Evolutionary conservation across 2,329 filamentous ascomycete genomes (phyloP), one percentile per base, ranked within the genome.

Genomic region (Neodidymelliopsis sp.): DNA sequence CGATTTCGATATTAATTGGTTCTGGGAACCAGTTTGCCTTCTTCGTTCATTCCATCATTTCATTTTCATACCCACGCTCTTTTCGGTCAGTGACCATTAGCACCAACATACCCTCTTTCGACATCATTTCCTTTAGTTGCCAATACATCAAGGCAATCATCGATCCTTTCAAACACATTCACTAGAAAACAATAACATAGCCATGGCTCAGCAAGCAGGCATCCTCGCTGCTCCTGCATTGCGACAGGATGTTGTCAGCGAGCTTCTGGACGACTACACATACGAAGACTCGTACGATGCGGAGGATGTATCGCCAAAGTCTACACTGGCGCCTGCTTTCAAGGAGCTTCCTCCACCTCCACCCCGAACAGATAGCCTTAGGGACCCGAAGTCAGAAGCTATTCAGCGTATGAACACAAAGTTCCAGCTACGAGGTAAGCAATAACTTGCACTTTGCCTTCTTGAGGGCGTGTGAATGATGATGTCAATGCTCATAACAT

Each of bases 201-300:
- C 65, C 52, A 65, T 66, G 53, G 33, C 57, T 22, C 67, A 62
- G 29, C 57, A 58, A 31, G 55, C 55, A 39, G 56, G 58, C 39
- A 51, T 49, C 20, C 56, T 64, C 9, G 46, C 54, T 20, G 63
- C 67, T 39, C 65, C 69, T 16, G 52, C 67, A 15, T 62, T 59
- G 25, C 66, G 70, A 54, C 69, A 72, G 45, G 71, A 74, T 47
- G 57, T 74, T 20, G 60, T 74, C 55, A 73, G 69, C 63, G 65
- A 67, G 44, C 57, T 74, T 30, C 56, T 74, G 31, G 69, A 69
- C 49, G 70, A 67, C n/a, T 74, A 74, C 56, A 67, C 65, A 16
- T 68, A 54, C 35, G 42, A 46, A 8, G 39, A 49, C 5, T 65
- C 62, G 4, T 70, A 70, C 41, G 59, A 47, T 16, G 59, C 51